Evolutionary conservation across 129 eudicot species (phyloP).

Genomic region (Ambrosia artemisiifolia): DNA sequence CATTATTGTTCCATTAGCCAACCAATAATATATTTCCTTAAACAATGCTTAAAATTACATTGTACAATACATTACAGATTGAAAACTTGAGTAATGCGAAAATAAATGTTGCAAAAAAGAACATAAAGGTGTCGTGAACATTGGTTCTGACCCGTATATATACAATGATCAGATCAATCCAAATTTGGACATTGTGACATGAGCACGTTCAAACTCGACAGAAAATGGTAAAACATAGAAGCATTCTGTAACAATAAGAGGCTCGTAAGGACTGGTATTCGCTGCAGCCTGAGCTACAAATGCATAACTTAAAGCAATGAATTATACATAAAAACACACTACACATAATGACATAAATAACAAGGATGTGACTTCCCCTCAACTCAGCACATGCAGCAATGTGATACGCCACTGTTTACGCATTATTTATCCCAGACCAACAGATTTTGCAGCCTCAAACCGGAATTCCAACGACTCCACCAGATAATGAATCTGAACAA

Average conservation of each 20-base stretch:
- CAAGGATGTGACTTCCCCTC: conserved; percentile 26
- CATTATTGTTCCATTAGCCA: no score
- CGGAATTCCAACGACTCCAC: conserved; percentile 12
- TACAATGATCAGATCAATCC: conserved; percentile 1
- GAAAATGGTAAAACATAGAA: conserved; percentile 6
- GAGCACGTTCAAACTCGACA: neutral
- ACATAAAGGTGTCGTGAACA: no score
- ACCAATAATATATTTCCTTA: no score
- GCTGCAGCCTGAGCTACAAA: conserved; percentile 31
- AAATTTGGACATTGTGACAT: neutral
- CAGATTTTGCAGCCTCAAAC: conserved; percentile 30
- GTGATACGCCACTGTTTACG: conserved; percentile 35
- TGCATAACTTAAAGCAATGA: conserved; percentile 34
- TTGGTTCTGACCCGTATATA: neutral
- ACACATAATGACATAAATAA: conserved; percentile 19
- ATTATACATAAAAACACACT: conserved; percentile 37
- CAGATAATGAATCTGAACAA: conserved; percentile 29
- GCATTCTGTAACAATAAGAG: conserved; percentile 21
- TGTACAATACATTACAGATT: no score
- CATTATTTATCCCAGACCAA: conserved; percentile 42
- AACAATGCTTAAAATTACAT: no score
- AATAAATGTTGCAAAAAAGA: no score
- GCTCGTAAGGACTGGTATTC: conserved; percentile 35
- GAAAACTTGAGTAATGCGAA: no score
- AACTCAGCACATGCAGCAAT: conserved; percentile 32